These are phyloP conservation scores for Prunus armeniaca DNA, from an alignment of 306 rosid species.

Conservation along the genomic window DNA sequence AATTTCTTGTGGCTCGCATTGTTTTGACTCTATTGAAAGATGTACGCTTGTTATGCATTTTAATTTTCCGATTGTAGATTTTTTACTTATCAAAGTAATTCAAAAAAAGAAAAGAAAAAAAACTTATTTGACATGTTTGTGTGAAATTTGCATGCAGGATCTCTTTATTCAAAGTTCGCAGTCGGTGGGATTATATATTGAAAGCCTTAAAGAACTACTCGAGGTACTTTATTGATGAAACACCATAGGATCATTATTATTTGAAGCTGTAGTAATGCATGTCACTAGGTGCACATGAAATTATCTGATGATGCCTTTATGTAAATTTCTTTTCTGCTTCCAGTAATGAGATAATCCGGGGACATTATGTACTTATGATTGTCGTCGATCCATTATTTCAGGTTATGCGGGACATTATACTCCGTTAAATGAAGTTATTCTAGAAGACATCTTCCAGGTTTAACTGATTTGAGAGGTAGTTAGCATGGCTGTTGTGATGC, in stretches of 20 bases:
- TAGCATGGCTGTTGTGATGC: conserved; percentile 94
- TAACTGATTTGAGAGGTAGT: conserved; percentile 78
- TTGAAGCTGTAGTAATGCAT: not conserved
- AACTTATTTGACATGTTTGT: conserved; percentile 25
- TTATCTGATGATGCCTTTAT: not conserved
- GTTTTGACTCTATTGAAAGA: not conserved
- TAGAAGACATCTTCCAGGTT: conserved; percentile 82
- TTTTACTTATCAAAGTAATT: not conserved
- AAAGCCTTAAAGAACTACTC: conserved; percentile 49
- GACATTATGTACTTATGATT: not conserved
- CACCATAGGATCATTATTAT: conserved; percentile 11
- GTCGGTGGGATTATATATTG: conserved; percentile 62
- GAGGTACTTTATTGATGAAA: conserved; percentile 55
- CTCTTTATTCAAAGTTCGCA: conserved; percentile 72
- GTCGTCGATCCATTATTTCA: conserved; percentile 31
- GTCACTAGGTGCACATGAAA: conserved; percentile 5
- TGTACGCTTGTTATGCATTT: not conserved
- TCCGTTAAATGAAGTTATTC: conserved; percentile 53
- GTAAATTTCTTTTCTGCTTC: not conserved
- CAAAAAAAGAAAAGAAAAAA: not conserved
- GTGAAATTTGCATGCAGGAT: conserved; percentile 59
- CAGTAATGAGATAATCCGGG: not conserved
- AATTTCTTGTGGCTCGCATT: not conserved
- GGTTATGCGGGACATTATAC: conserved; percentile 55
- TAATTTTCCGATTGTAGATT: not conserved